Evolutionary conservation across 371 early-diverging fungal genomes (phyloP).

Genomic region (Chytridium lagenaria): DNA sequence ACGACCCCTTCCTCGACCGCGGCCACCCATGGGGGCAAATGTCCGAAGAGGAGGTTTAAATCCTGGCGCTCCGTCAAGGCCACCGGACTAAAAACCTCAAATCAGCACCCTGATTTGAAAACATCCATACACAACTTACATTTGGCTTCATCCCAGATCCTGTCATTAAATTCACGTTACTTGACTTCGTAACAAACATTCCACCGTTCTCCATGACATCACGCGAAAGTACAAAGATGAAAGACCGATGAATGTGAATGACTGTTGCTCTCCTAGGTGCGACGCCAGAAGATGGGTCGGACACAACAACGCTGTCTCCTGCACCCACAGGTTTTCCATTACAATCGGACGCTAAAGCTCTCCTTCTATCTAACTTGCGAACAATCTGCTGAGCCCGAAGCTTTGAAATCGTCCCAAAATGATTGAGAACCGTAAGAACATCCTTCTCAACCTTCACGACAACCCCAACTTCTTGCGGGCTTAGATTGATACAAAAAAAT

Average conservation of each 20-base stretch:
- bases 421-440: slow-evolving; percentile 77
- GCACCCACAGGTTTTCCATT: slow-evolving; percentile 76
- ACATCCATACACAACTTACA: too few species aligned
- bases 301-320: slow-evolving; percentile 81
- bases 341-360: slow-evolving; percentile 78
- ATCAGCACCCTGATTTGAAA: too few species aligned
- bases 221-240: slow-evolving; percentile 70
- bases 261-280: slow-evolving; percentile 62
- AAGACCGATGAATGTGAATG: slow-evolving; percentile 71
- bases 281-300: slow-evolving; percentile 51
- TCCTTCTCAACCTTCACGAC: slow-evolving; percentile 84
- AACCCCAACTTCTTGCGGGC: slow-evolving; percentile 70
- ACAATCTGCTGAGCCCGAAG: slow-evolving; percentile 75
- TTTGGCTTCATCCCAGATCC: too few species aligned
- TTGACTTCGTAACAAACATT: slow-evolving; percentile 69
- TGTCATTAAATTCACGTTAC: slow-evolving; percentile 34
- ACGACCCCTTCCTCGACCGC: slow-evolving; percentile 71
- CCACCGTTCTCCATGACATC: slow-evolving; percentile 69
- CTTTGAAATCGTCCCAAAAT: slow-evolving; percentile 73
- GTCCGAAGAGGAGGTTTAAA: background rate
- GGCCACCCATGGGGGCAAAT: slow-evolving; percentile 45
- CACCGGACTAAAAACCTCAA: too few species aligned
- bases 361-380: slow-evolving; percentile 68
- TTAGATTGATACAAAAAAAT: slow-evolving; percentile 15
- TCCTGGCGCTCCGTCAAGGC: slow-evolving; percentile 7